A percentile compares a stretch with the other conserved stretches of the same genome.
phyloP scores from a whole-genome alignment of 2,329 filamentous ascomycete genomes.

The Arthrobotrys musiformis region DNA sequence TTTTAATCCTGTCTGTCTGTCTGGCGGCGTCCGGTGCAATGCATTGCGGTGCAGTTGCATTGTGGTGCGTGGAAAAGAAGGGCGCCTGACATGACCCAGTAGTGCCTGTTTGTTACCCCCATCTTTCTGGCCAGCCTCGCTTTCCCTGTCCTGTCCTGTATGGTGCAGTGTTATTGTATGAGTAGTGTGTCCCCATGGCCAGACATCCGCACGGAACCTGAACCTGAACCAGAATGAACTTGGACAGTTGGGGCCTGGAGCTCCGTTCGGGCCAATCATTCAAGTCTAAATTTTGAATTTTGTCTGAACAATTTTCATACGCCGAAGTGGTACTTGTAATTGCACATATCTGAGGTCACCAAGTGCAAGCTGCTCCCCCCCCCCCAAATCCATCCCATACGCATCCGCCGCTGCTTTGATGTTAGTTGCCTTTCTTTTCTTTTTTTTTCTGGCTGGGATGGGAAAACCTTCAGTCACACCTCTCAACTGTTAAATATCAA shows the following conservation, averaged over 20 bases:
- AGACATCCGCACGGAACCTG: conserved; percentile 25
- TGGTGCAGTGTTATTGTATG: no score
- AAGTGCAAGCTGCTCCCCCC: conserved; percentile 1
- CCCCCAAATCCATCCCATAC: no score
- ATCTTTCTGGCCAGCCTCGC: conserved; percentile 32
- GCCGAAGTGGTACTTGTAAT: conserved; percentile 48
- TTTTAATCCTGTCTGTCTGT: conserved; percentile 27
- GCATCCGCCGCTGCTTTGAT: conserved; percentile 43
- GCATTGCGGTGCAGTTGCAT: background rate
- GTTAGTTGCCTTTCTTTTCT: conserved; percentile 24
- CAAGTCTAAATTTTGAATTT: conserved; percentile 10
- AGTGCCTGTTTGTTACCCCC: no score
- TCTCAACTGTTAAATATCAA: conserved; percentile 50
- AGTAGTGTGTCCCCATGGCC: no score
- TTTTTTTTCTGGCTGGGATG: conserved; percentile 21
- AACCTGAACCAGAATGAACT: conserved; percentile 1
- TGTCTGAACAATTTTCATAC: no score
- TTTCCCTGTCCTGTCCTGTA: conserved; percentile 30
- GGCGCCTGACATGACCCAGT: conserved; percentile 55
- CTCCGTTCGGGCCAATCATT: conserved; percentile 51
- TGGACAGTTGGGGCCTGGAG: conserved; percentile 34
- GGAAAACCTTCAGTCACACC: conserved; percentile 15
- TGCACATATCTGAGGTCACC: conserved; percentile 37
- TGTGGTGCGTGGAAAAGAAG: conserved; percentile 9
- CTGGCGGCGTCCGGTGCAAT: no score